Conservation (phyloP, 2,329 filamentous ascomycete species). For the Penicillium sp. region DNA sequence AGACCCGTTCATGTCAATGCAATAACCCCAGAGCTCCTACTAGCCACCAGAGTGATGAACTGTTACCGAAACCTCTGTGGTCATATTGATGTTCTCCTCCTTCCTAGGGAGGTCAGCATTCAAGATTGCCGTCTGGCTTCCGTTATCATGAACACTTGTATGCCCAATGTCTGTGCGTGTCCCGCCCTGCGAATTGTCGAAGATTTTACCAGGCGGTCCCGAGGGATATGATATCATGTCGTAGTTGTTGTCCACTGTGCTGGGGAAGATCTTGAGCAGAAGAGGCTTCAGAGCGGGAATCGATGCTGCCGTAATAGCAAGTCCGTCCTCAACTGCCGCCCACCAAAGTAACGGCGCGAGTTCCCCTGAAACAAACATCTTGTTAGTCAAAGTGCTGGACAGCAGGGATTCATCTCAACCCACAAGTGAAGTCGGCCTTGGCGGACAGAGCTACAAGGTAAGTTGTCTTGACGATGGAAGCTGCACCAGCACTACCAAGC, state of each 20-base stretch:
- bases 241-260: constrained; percentile 9
- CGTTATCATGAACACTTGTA: background rate
- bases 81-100: constrained; percentile 13
- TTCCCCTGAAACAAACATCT: constrained; percentile 8
- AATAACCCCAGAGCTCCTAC: background rate
- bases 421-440: constrained; percentile 25
- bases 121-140: constrained; percentile 14
- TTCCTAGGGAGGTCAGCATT: background rate
- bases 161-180: constrained; percentile 12
- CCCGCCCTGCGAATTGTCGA: constrained; percentile 14
- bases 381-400: background rate
- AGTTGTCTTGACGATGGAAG: constrained; percentile 24
- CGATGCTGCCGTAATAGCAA: constrained; percentile 29
- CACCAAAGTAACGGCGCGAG: constrained; percentile 24
- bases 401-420: background rate
- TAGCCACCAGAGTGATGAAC: constrained; percentile 3
- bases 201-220: constrained; percentile 1
- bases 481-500: constrained; percentile 16
- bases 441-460: constrained; percentile 19
- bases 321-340: constrained; percentile 28
- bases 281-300: constrained; percentile 31
- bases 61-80: constrained; percentile 14
- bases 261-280: constrained; percentile 15
- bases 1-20: background rate
- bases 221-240: constrained; percentile 16